Conservation (phyloP, 768 basidiomycete genomes). For the Trametes cingulata region DNA sequence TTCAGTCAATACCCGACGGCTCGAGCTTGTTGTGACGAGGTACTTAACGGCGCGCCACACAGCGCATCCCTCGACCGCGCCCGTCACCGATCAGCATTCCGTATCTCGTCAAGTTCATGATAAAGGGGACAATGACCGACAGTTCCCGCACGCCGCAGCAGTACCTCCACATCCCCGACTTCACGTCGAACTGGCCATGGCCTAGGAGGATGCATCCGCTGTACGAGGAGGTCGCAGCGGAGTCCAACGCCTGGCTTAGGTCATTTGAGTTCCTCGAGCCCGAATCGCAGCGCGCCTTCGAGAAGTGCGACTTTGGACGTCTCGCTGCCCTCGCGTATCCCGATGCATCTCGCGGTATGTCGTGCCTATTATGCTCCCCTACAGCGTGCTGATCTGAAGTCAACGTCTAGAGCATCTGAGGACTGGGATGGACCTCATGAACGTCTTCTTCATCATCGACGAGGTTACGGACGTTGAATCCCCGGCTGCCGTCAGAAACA, state of each 20-base stretch:
- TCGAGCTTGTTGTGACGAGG: too few relatives aligned
- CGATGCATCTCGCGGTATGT: conserved; percentile 10
- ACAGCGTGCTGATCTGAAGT: not conserved
- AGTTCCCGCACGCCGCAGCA: not conserved
- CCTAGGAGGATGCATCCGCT: conserved; percentile 31
- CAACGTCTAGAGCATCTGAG: conserved; percentile 5
- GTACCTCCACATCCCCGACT: conserved; percentile 28
- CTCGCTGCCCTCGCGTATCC: conserved; percentile 18
- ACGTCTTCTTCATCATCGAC: conserved; percentile 31
- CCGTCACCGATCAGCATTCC: too few relatives aligned
- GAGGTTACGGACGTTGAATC: conserved; percentile 27
- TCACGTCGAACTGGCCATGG: conserved; percentile 34
- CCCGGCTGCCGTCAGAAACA: conserved; percentile 12
- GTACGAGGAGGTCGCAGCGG: conserved; percentile 29
- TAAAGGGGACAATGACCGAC: not conserved
- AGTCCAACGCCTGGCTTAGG: conserved; percentile 33
- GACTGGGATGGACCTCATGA: conserved; percentile 26
- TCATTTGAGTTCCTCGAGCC: conserved; percentile 30
- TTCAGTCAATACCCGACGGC: too few relatives aligned
- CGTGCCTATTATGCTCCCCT: too few relatives aligned
- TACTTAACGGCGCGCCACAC: too few relatives aligned
- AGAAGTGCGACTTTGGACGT: conserved; percentile 25
- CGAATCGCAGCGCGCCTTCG: conserved; percentile 30
- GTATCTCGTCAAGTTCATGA: too few relatives aligned
- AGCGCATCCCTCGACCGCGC: too few relatives aligned